phyloP scores from a whole-genome alignment of 306 rosid genomes.

The Comarum palustre region DNA sequence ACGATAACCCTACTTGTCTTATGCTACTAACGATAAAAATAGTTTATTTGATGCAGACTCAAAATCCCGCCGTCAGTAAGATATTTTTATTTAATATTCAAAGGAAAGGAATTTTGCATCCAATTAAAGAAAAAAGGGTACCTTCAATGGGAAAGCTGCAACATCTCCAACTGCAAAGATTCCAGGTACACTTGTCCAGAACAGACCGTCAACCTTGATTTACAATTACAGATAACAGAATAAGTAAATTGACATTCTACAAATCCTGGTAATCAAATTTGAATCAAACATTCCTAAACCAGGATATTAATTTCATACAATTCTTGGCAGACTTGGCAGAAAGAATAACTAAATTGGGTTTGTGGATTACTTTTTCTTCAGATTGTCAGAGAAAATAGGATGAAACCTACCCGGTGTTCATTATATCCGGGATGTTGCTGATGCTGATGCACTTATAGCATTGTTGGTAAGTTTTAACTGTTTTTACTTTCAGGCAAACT shows the following conservation, averaged over 20 bases:
- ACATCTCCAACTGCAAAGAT: conserved; percentile 89
- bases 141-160: conserved; percentile 89
- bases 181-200: conserved; percentile 73
- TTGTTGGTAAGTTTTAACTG: conserved; percentile 52
- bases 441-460: conserved; percentile 73
- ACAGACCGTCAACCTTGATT: conserved; percentile 80
- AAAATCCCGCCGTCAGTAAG: not conserved
- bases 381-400: conserved; percentile 88
- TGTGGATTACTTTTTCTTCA: conserved; percentile 32
- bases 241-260: not conserved
- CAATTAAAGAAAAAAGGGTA: conserved; percentile 24
- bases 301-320: not conserved
- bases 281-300: not conserved
- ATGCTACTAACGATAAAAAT: too few relatives aligned
- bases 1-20: too few relatives aligned
- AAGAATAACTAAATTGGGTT: conserved; percentile 23
- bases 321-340: not conserved
- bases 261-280: not conserved
- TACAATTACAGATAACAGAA: not conserved
- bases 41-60: too few relatives aligned
- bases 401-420: conserved; percentile 88
- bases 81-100: conserved; percentile 19
- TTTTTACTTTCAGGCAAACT: not conserved
- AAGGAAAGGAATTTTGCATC: conserved; percentile 4
- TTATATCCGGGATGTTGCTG: conserved; percentile 88